Evolutionary conservation across 2,329 filamentous ascomycete genomes (phyloP), one percentile per base, ranked within the genome.

Genomic region (Alternaria arborescens): DNA sequence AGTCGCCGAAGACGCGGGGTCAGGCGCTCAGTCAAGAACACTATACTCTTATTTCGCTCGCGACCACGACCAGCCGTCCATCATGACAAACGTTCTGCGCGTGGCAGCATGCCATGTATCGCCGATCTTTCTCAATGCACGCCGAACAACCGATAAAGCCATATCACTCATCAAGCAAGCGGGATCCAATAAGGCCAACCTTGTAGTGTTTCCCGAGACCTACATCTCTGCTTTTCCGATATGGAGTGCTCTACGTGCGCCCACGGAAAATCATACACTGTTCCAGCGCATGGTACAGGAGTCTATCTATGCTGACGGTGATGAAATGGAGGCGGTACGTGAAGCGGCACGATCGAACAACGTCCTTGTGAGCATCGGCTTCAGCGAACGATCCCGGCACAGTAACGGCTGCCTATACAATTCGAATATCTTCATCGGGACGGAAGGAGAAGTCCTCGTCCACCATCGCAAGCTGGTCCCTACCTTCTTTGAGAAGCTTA

Each of bases 401-500:
- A 84, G 83, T 63, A 75, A 73, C 22, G 84, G 79, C 0, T 83
- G 80, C 1, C 61, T 87, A 1, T 87, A 80, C 69, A 87, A 87
- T 64, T 81, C 83, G 0, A 85, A 85, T 26, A 14, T 87, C 0
- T 71, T 86, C 20, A 83, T 87, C 43, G 75, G 74, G 1, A 61
- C 68, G 2, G 60, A 78, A 4, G 85, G 85, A 0, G 67, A 82
- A 3, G 74, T 86, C 1, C 58, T 84, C 2, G 79, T 83, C 0
- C 84, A 86, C 56, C 84, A 87, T 58, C 77, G 85, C 1, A 87
- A 87, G 56, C 69, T 87, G 1, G 78, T 85, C 69, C 83, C 85
- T 0, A 87, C 85, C 0, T 87, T 86, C 68, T 87, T 82, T 60
- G 86, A 87, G 72, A 87, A 86, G 63, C 64, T 87, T 22, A 84